Evolutionary conservation across 495 filamentous ascomycete genomes (phyloP), one percentile per base, ranked within the genome.

Genomic region (Sporormia fimetaria): DNA sequence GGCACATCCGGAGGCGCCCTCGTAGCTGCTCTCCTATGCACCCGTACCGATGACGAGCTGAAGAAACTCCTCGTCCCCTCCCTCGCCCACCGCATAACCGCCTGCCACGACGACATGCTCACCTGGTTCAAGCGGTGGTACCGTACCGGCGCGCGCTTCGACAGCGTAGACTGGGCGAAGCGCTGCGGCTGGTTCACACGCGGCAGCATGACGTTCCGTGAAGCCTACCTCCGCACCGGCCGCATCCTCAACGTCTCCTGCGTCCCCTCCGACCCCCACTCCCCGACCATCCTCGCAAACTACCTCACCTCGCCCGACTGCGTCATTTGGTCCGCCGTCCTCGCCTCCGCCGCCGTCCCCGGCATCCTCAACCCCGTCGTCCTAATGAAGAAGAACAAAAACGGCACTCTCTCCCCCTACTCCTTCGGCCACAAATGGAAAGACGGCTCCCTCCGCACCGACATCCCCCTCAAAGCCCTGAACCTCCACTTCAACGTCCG

Each of bases 341-440:
- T 98, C 9, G 90, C 92, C 8, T 95, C 87, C 4, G 90, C 92
- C 7, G 90, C 90, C 10, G 90, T 98, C 4, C 90, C 90, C 0
- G 90, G 92, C 0, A 96, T 98, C 44, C 66, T 94, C 34, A 94
- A 94, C 54, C 92, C 92, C 0, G 87, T 98, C 1, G 87, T 96
- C 2, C 64, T 98, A 26, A 95, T 98, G 90, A 88, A 80, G 70
- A 98, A 96, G 62, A 82, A 68, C 51, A 67, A 67, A 17, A 69
- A 81, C 39, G 87, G 87, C 1, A 75, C 66, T 1, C 69, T 96
- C 1, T 69, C 67, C 0, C 88, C 88, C 0, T 96, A 93, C 57
- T 84, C 79, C 2, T 94, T 95, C 55, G 88, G 87, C 0, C 83
- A 94, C 62, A 95, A 94, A 63, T 98, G 92, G 92, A 96, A 96